Percentiles rank a stretch among this genome's conserved stretches.
Conservation (phyloP, 345 rosid species). For the Xanthoceras sorbifolium region DNA sequence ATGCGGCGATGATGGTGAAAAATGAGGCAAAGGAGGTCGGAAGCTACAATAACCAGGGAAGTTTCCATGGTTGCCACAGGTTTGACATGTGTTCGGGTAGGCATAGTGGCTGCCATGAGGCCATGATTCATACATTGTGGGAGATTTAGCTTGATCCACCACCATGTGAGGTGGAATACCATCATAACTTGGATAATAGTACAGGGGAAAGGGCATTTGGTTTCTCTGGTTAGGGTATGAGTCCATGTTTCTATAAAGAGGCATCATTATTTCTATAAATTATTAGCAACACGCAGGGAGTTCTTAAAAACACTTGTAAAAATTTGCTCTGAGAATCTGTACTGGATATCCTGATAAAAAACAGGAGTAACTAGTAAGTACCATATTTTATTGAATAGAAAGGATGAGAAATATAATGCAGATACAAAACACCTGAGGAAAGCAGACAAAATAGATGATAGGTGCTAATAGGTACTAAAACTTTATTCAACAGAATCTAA, state of each 20-base stretch:
- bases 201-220: constrained; percentile 28
- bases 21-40: constrained; percentile 33
- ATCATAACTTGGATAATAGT: constrained; percentile 32
- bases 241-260: constrained; percentile 36
- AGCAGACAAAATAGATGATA: neutral
- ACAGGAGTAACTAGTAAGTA: neutral
- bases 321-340: neutral
- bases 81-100: constrained; percentile 33
- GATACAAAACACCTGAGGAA: neutral
- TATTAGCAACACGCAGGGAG: neutral
- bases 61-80: constrained; percentile 38
- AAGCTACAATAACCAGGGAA: constrained; percentile 34
- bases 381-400: neutral
- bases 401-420: neutral
- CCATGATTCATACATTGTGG: constrained; percentile 33
- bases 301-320: constrained; percentile 10
- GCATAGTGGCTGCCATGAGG: constrained; percentile 29
- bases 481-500: neutral
- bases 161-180: constrained; percentile 34
- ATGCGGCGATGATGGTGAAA: constrained; percentile 29
- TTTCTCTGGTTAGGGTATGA: constrained; percentile 32
- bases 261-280: constrained; percentile 49
- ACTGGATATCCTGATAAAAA: neutral
- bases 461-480: neutral
- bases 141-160: constrained; percentile 26